phyloP scores from a whole-genome alignment of 208 protist genomes.

The Acanthamoeba rhysodes region DNA sequence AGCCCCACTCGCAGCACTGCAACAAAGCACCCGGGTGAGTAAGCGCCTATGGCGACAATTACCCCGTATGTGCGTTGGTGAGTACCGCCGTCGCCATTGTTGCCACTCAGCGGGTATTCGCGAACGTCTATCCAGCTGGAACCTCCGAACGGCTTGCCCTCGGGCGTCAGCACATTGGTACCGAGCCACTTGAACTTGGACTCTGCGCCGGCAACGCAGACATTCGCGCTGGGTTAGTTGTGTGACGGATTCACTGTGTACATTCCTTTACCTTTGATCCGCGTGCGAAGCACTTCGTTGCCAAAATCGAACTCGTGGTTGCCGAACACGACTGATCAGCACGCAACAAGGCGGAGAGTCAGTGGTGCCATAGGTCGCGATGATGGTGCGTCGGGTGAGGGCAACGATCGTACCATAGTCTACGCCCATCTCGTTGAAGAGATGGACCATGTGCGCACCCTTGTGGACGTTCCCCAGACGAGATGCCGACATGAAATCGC shows the following conservation, averaged over 20 bases:
- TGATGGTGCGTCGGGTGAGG: no score
- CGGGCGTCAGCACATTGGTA: conserved; percentile 44
- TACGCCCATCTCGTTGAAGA: conserved; percentile 65
- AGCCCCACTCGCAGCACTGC: conserved; percentile 29
- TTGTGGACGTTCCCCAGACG: conserved; percentile 58
- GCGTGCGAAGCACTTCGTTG: conserved; percentile 38
- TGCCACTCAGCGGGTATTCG: neutral
- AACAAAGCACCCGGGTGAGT: neutral
- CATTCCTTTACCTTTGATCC: conserved; percentile 30
- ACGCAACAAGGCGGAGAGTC: neutral
- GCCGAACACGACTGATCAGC: conserved; percentile 33
- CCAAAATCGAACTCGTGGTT: conserved; percentile 75
- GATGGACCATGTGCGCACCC: conserved; percentile 64
- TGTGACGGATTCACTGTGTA: no score
- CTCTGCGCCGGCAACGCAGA: neutral
- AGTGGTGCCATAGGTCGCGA: no score
- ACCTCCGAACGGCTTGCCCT: conserved; percentile 59
- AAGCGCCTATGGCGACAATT: neutral
- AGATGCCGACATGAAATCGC: conserved; percentile 68
- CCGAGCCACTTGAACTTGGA: conserved; percentile 71
- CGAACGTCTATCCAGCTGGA: conserved; percentile 53
- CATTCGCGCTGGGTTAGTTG: no score
- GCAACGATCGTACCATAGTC: conserved; percentile 36
- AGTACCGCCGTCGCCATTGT: neutral
- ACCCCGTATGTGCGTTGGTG: neutral